Evolutionary conservation across 108 stramenopile genomes (phyloP).

Genomic region (Fistulifera pelliculosa): DNA sequence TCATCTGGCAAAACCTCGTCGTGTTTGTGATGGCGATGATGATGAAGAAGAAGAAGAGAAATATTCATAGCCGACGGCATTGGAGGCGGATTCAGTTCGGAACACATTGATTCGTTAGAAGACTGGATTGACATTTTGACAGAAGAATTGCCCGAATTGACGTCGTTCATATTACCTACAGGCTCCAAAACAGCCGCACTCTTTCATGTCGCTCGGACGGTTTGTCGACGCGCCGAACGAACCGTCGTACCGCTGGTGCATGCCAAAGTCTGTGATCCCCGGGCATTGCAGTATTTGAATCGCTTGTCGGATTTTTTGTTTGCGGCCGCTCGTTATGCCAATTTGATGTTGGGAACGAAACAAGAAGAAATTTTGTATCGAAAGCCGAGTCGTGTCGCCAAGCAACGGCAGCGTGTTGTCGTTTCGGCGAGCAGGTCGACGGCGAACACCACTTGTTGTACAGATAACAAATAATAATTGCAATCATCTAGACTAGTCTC

Average conservation of each 20-base stretch:
- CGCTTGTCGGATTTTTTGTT: slow-evolving; percentile 81
- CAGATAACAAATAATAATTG: too few species aligned
- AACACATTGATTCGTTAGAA: slow-evolving; percentile 59
- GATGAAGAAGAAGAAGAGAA: slow-evolving; percentile 5
- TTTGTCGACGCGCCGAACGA: slow-evolving; percentile 83
- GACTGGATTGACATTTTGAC: slow-evolving; percentile 77
- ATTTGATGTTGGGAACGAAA: slow-evolving; percentile 39
- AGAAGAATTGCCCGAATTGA: slow-evolving; percentile 68
- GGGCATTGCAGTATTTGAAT: slow-evolving; percentile 66
- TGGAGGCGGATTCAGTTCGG: slow-evolving; percentile 45
- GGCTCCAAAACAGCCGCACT: slow-evolving; percentile 49
- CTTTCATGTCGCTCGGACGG: slow-evolving; percentile 69
- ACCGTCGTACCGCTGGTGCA: slow-evolving; percentile 20
- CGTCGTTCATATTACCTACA: slow-evolving; percentile 74
- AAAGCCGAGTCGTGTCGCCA: slow-evolving; percentile 13
- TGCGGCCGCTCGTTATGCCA: slow-evolving; percentile 67
- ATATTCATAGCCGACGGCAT: slow-evolving; percentile 34
- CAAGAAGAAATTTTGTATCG: slow-evolving; percentile 61
- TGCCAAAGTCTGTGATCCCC: slow-evolving; percentile 47
- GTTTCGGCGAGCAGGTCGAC: not conserved
- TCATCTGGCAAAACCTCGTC: slow-evolving; percentile 59
- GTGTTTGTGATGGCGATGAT: slow-evolving; percentile 8
- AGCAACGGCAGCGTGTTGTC: slow-evolving; percentile 12
- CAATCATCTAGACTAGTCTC: too few species aligned
- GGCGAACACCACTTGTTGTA: too few species aligned